These are phyloP conservation scores for Aphanomyces cochlioides DNA, from an alignment of 352 stramenopile species.

Conservation along the genomic window DNA sequence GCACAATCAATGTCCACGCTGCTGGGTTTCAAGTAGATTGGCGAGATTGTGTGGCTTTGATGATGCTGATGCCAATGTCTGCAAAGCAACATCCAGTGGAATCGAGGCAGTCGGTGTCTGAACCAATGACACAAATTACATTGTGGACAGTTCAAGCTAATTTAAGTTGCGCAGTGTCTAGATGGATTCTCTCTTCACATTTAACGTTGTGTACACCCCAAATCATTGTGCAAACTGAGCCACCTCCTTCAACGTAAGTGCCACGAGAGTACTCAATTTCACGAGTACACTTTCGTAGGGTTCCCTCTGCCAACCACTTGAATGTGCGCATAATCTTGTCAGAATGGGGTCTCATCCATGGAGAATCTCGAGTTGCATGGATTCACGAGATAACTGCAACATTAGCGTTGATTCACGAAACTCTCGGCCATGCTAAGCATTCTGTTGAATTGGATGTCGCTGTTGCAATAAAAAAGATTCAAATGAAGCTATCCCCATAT, in stretches of 20 bases:
- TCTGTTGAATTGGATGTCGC: neutral
- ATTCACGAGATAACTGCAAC: neutral
- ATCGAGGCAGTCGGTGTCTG: neutral
- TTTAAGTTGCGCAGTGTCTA: neutral
- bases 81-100: too few species aligned
- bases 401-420: neutral
- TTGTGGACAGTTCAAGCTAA: constrained; percentile 1
- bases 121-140: neutral
- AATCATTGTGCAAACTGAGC: neutral
- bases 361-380: neutral
- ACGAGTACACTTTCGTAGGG: neutral
- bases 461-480: neutral
- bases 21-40: constrained; percentile 1
- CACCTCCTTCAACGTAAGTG: neutral
- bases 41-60: constrained; percentile 1
- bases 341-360: neutral
- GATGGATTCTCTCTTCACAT: neutral
- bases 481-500: neutral
- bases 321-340: neutral
- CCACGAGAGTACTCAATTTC: neutral
- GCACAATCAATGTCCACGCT: neutral
- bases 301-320: too few species aligned
- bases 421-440: neutral
- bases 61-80: neutral
- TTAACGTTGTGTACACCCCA: neutral